Base-by-base conservation (phyloP, 306 rosid species). In the Citrullus amarus region DNA sequence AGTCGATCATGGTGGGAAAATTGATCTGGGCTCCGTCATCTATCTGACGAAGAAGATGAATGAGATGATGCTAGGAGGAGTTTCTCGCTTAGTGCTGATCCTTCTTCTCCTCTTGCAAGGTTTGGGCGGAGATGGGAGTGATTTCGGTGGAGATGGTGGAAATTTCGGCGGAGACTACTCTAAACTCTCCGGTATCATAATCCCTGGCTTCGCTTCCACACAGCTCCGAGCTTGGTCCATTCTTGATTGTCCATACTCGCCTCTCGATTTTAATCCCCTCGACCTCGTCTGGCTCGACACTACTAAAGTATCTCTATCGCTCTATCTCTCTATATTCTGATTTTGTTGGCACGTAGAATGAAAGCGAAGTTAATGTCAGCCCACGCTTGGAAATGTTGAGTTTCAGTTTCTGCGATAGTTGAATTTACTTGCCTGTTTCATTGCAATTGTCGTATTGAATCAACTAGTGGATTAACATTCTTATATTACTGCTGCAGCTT, bases 181-280 rank as follows among this genome's bases (percentile, higher is more conserved):
- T 8, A 92, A 95, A 78, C 92, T 95, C 69, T 95, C 99, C 20
- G 97, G 97, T 46, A 90, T 95, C 76, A 95, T 95, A 55, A 92
- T 95, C 85, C 99, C 99, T 0, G 99, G 99, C 85, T 91, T 91
- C 79, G 99, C 99, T 9, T 95, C 99, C 74, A 92, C 97, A 4
- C 99, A 95, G 90, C 99, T 95, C 69, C 90, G 99, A 76, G 97
- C 99, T 8, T 95, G 99, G 99, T 95, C 99, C 55, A 88, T 95
- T 78, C 96, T 95, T 17, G 97, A 95, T 85, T 95, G 99, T 74
- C 97, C 97, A 46, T 95, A 71, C 86, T 91, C 99, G 67, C 99
- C 99, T 3, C 97, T 95, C 80, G 96, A 95, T 89, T 92, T 95
- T 92, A 92, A 95, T 74, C 99, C 99, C 44, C 99, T 95, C 90